Evolutionary conservation across 2,329 filamentous ascomycete species (phyloP).

Genomic region (Pyrenochaeta sp.): DNA sequence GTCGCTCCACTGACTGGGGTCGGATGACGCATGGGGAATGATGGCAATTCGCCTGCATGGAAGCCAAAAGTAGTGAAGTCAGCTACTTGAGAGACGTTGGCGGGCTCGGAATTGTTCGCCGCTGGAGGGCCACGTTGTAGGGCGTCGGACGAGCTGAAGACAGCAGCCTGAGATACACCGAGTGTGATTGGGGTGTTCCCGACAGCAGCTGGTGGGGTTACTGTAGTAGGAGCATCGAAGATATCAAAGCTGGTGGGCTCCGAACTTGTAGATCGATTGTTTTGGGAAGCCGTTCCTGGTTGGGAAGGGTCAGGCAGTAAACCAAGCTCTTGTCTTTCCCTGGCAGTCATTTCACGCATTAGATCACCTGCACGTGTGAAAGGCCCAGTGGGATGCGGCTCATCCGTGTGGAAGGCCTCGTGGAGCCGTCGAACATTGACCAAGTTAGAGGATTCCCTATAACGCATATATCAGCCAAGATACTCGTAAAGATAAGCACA

Average conservation of each 20-base stretch:
- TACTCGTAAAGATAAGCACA: background rate
- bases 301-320: conserved; percentile 5
- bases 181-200: conserved; percentile 3
- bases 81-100: conserved; percentile 3
- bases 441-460: background rate
- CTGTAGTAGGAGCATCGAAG: conserved; percentile 1
- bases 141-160: conserved; percentile 2
- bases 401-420: conserved; percentile 4
- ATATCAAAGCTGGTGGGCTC: conserved; percentile 1
- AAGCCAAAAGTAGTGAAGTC: conserved; percentile 5
- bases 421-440: conserved; percentile 5
- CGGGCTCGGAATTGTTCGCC: conserved; percentile 5
- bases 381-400: conserved; percentile 3
- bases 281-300: conserved; percentile 5
- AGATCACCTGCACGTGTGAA: conserved; percentile 4
- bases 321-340: conserved; percentile 8
- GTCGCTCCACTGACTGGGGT: conserved; percentile 4
- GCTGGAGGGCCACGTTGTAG: conserved; percentile 4
- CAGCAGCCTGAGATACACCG: conserved; percentile 1
- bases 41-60: conserved; percentile 4
- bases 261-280: conserved; percentile 5
- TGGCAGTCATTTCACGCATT: conserved; percentile 6
- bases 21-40: conserved; percentile 3
- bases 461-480: background rate
- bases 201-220: conserved; percentile 3